A percentile compares a stretch with the other conserved stretches of the same genome.
These are phyloP conservation scores for Niebla homalea DNA, from an alignment of 495 filamentous ascomycete genomes.

Conservation along the genomic window DNA sequence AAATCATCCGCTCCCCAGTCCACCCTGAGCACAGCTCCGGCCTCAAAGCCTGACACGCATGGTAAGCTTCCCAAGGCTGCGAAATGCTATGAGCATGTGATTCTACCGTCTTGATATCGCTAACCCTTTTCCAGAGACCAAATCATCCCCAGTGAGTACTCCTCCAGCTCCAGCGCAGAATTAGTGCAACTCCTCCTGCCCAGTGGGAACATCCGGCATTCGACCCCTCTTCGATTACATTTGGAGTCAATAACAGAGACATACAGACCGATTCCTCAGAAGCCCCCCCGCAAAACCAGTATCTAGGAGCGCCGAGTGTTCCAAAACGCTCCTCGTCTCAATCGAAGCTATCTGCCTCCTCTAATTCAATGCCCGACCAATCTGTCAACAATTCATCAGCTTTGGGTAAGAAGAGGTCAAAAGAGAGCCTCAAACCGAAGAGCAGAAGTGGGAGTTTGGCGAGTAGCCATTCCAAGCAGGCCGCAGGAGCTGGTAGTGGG, in stretches of 20 bases:
- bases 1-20: slow-evolving; percentile 13
- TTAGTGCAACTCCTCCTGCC: not conserved
- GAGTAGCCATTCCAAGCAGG: slow-evolving; percentile 41
- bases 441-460: slow-evolving; percentile 56
- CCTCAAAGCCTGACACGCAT: slow-evolving; percentile 4
- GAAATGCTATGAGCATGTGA: not conserved
- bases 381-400: slow-evolving; percentile 47
- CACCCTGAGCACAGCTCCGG: slow-evolving; percentile 6
- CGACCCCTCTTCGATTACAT: not conserved
- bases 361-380: slow-evolving; percentile 51
- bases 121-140: slow-evolving; percentile 6
- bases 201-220: not conserved
- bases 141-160: slow-evolving; percentile 3
- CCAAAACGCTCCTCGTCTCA: slow-evolving; percentile 60
- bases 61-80: not conserved
- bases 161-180: not conserved
- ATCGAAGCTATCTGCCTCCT: slow-evolving; percentile 39
- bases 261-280: not conserved
- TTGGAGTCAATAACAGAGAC: not conserved
- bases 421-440: slow-evolving; percentile 54
- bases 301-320: slow-evolving; percentile 27
- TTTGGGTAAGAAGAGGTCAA: slow-evolving; percentile 47
- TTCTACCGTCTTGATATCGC: not conserved
- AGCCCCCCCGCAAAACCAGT: not conserved
- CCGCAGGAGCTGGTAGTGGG: slow-evolving; percentile 10